Conservation (phyloP, 2,329 filamentous ascomycete species). For the Septoria linicola region DNA sequence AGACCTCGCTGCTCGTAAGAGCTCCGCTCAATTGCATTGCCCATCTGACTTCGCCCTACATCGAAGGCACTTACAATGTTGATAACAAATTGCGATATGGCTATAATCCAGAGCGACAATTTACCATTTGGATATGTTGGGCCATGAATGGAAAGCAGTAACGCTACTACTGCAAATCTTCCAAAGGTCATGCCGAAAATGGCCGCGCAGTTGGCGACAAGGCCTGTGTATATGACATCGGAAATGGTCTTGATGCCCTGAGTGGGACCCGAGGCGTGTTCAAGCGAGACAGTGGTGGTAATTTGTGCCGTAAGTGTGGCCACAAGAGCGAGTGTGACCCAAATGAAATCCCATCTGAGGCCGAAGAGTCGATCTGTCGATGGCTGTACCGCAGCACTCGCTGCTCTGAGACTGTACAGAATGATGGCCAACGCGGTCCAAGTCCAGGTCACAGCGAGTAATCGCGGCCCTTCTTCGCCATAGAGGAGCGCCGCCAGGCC, state of each 20-base stretch:
- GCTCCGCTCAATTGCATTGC: not conserved
- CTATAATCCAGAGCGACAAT: slow-evolving; percentile 11
- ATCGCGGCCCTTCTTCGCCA: slow-evolving; percentile 6
- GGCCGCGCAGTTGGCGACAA: slow-evolving; percentile 5
- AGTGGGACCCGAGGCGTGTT: not conserved
- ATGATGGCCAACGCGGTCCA: slow-evolving; percentile 17
- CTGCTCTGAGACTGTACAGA: slow-evolving; percentile 15
- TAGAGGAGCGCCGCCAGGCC: slow-evolving; percentile 6
- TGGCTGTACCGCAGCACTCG: slow-evolving; percentile 8
- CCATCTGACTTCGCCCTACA: not conserved
- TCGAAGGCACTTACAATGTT: not conserved
- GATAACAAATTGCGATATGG: slow-evolving; percentile 7
- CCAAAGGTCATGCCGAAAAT: slow-evolving; percentile 14
- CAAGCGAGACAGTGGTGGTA: slow-evolving; percentile 4
- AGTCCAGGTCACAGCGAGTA: slow-evolving; percentile 22
- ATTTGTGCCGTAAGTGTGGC: not conserved
- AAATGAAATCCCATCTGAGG: slow-evolving; percentile 19
- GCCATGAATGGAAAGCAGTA: slow-evolving; percentile 17
- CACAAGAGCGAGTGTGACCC: slow-evolving; percentile 15
- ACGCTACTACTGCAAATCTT: slow-evolving; percentile 13
- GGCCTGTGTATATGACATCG: slow-evolving; percentile 6
- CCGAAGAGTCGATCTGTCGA: slow-evolving; percentile 6
- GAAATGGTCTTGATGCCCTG: not conserved
- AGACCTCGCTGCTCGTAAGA: not conserved
- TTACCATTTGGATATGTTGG: slow-evolving; percentile 12